phyloP scores from a whole-genome alignment of 164 flowering plant genomes.

The Nymphaea colorata region DNA sequence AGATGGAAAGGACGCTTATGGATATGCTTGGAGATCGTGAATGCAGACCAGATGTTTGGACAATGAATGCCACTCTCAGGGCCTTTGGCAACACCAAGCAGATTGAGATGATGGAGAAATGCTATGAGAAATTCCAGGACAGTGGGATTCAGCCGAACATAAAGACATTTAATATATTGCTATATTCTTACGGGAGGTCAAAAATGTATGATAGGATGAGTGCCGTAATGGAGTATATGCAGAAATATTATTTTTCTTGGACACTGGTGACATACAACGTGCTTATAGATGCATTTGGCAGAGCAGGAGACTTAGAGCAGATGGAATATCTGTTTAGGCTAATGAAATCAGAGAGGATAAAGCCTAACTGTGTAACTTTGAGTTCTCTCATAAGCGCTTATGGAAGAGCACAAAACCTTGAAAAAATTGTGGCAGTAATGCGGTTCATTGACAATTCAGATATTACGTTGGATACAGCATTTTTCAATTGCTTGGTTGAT shows the following conservation, averaged over 20 bases:
- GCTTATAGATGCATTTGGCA: constrained; percentile 89
- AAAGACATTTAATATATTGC: constrained; percentile 85
- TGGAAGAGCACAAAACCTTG: constrained; percentile 51
- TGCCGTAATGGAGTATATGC: constrained; percentile 94
- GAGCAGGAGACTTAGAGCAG: constrained; percentile 88
- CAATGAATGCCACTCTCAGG: constrained; percentile 89
- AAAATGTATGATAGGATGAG: constrained; percentile 72
- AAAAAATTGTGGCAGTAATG: constrained; percentile 57
- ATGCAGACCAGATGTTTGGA: constrained; percentile 90
- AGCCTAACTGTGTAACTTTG: constrained; percentile 82
- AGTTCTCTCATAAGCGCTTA: constrained; percentile 85
- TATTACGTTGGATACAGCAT: constrained; percentile 57
- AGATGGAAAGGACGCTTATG: constrained; percentile 74
- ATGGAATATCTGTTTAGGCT: constrained; percentile 90
- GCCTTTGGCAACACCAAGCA: constrained; percentile 92
- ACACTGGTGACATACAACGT: constrained; percentile 87
- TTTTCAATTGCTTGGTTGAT: constrained; percentile 83
- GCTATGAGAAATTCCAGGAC: constrained; percentile 84
- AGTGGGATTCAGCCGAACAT: constrained; percentile 78
- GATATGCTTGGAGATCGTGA: constrained; percentile 51
- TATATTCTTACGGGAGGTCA: constrained; percentile 86
- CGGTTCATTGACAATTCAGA: constrained; percentile 71
- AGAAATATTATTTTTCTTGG: constrained; percentile 84
- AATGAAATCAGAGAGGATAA: constrained; percentile 80
- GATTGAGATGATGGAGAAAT: constrained; percentile 88